A percentile compares a stretch with the other conserved stretches of the same genome.
These are phyloP conservation scores for Solanum paucissectum DNA, from an alignment of 257 asterid genomes.

Conservation along the genomic window DNA sequence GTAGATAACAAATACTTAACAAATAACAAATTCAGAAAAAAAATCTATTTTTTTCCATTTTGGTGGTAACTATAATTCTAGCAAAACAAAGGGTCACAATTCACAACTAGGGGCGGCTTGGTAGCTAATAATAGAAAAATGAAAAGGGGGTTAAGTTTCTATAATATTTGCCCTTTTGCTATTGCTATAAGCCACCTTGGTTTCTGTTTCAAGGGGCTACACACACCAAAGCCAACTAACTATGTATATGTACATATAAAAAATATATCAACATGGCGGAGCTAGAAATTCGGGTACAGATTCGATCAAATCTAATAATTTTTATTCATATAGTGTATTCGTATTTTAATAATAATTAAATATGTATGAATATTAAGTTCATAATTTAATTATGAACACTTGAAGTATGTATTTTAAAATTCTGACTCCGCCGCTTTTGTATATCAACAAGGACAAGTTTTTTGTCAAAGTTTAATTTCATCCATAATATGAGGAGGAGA, in stretches of 20 bases:
- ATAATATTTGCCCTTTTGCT: background rate
- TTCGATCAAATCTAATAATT: too few species aligned
- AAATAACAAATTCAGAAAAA: background rate
- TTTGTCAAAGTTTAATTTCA: constrained; percentile 24
- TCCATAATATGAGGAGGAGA: constrained; percentile 19
- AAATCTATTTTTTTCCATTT: background rate
- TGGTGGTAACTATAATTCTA: background rate
- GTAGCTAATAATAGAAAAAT: background rate
- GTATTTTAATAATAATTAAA: too few species aligned
- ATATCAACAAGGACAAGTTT: background rate
- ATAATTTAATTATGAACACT: too few species aligned
- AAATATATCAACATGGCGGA: background rate
- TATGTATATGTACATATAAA: background rate
- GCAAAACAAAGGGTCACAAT: background rate
- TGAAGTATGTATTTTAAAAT: too few species aligned
- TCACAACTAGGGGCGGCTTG: constrained; percentile 1
- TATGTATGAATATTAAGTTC: background rate
- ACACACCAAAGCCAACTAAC: background rate
- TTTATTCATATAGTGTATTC: background rate
- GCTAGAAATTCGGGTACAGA: background rate
- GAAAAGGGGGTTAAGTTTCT: background rate
- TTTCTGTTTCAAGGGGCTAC: background rate
- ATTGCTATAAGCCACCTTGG: background rate
- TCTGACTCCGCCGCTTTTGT: background rate
- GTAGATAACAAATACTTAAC: background rate